Evolutionary conservation across 257 asterid species (phyloP).

Genomic region (Fraxinus anomala): DNA sequence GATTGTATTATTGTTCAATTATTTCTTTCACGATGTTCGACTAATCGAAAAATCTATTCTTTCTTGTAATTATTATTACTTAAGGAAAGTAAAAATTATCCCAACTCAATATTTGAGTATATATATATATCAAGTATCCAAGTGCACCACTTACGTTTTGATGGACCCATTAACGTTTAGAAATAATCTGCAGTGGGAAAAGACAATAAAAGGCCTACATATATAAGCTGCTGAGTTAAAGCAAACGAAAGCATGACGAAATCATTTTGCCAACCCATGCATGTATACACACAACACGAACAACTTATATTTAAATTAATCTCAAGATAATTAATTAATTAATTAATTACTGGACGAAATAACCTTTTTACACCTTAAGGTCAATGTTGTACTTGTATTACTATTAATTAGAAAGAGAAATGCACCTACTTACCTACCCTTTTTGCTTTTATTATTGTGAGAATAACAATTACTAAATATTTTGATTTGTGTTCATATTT

Average conservation of each 20-base stretch:
- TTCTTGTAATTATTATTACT: background rate
- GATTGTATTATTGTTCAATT: background rate
- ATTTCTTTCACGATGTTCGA: background rate
- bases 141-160: constrained; percentile 66
- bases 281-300: constrained; percentile 30
- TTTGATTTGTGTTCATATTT: constrained; percentile 32
- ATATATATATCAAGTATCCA: constrained; percentile 18
- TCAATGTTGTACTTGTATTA: constrained; percentile 24
- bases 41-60: background rate
- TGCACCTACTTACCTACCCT: background rate
- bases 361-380: constrained; percentile 26
- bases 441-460: constrained; percentile 19
- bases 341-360: background rate
- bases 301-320: background rate
- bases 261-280: constrained; percentile 17
- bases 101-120: constrained; percentile 6
- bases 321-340: constrained; percentile 9
- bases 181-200: constrained; percentile 27
- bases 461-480: background rate
- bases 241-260: constrained; percentile 84
- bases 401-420: constrained; percentile 14
- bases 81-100: background rate
- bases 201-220: constrained; percentile 37
- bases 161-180: constrained; percentile 26
- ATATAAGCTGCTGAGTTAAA: constrained; percentile 34